phyloP scores from a whole-genome alignment of 2,329 filamentous ascomycete species.

The Fusarium protoensiforme region DNA sequence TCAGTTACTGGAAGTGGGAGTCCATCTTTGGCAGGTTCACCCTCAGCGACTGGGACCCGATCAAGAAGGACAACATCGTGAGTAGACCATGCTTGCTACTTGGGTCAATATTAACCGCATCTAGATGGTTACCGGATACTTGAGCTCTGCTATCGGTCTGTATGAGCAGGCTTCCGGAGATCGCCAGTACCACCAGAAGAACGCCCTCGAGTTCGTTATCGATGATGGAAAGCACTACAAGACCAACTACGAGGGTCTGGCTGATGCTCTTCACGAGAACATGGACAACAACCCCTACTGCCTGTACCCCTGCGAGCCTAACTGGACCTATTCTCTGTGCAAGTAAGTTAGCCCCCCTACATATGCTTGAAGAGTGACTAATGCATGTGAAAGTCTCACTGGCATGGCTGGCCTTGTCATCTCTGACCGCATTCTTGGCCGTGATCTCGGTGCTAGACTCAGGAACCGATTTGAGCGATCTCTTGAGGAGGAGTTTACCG shows the following conservation, averaged over 20 bases:
- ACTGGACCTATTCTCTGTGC: slow-evolving; percentile 21
- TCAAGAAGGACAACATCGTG: slow-evolving; percentile 34
- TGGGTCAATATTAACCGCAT: neutral
- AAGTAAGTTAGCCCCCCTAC: no score
- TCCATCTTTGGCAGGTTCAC: slow-evolving; percentile 24
- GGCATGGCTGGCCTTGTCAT: slow-evolving; percentile 19
- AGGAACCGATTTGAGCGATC: slow-evolving; percentile 16
- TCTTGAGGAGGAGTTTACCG: slow-evolving; percentile 18
- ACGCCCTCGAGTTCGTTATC: slow-evolving; percentile 16
- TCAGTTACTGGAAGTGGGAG: slow-evolving; percentile 40
- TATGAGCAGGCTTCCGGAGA: slow-evolving; percentile 25
- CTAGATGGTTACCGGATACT: slow-evolving; percentile 29
- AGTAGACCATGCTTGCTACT: neutral
- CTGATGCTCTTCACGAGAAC: slow-evolving; percentile 21
- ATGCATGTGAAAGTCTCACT: slow-evolving; percentile 4
- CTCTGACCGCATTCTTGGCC: slow-evolving; percentile 13
- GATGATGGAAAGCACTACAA: slow-evolving; percentile 28
- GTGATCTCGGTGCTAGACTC: slow-evolving; percentile 7
- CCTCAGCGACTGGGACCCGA: slow-evolving; percentile 20
- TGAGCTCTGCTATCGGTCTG: slow-evolving; percentile 18
- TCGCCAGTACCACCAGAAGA: slow-evolving; percentile 21
- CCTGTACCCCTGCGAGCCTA: slow-evolving; percentile 18
- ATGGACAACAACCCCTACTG: slow-evolving; percentile 23
- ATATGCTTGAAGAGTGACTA: neutral
- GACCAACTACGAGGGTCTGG: slow-evolving; percentile 31